A percentile compares a stretch with the other conserved stretches of the same genome.
Conservation (phyloP, 129 eudicot species). For the Lactuca saligna region DNA sequence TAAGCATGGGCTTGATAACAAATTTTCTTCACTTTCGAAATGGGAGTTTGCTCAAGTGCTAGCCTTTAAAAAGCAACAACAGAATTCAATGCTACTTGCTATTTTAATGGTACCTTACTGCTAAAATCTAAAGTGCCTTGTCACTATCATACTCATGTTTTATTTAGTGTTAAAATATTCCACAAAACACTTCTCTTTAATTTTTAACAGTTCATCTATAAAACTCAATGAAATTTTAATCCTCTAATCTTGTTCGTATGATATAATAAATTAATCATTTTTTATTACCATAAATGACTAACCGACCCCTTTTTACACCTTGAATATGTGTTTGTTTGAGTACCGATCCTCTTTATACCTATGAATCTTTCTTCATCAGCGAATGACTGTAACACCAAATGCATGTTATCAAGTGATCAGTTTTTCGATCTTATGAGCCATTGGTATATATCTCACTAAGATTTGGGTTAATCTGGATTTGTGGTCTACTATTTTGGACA, state of each 20-base stretch:
- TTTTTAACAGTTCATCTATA: not conserved
- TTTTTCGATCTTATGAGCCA: not conserved
- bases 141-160: slow-evolving; percentile 33
- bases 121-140: slow-evolving; percentile 33
- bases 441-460: not conserved
- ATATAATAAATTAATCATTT: slow-evolving; percentile 6
- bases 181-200: not conserved
- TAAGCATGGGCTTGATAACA: slow-evolving; percentile 36
- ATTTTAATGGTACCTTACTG: slow-evolving; percentile 36
- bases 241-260: slow-evolving; percentile 10
- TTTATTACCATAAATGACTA: not conserved
- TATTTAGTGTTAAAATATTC: slow-evolving; percentile 12
- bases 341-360: not conserved
- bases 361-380: not conserved
- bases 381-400: not conserved
- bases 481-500: not conserved
- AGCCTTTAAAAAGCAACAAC: slow-evolving; percentile 42
- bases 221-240: not conserved
- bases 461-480: not conserved
- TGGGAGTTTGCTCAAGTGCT: slow-evolving; percentile 41
- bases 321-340: not conserved
- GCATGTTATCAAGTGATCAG: not conserved
- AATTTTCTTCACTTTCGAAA: slow-evolving; percentile 32
- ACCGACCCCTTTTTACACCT: not conserved
- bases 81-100: slow-evolving; percentile 40